Evolutionary conservation across 176 grass and related monocot genomes (phyloP).

Genomic region (Oryza rufipogon): DNA sequence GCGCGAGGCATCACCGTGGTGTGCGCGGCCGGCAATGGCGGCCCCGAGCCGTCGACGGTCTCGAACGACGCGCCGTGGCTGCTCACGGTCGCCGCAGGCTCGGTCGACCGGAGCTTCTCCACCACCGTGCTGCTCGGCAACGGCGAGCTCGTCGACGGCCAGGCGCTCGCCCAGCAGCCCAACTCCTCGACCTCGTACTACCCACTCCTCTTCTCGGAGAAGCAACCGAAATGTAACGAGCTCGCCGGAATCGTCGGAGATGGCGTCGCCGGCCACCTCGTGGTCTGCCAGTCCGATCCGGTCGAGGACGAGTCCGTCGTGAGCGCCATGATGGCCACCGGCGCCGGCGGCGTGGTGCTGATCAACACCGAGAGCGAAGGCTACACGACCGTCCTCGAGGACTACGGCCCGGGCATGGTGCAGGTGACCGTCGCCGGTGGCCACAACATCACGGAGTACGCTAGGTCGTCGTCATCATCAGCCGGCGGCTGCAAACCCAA

Average conservation of each 20-base stretch:
- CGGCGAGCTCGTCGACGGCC: neutral
- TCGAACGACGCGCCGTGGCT: conserved; percentile 53
- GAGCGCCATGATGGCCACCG: neutral
- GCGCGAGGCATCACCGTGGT: conserved; percentile 33
- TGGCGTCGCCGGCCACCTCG: neutral
- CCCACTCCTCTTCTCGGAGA: conserved; percentile 4
- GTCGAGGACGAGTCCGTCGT: neutral
- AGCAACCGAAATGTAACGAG: too few relatives aligned
- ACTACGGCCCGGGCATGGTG: conserved; percentile 16
- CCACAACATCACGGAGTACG: neutral
- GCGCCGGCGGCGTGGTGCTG: conserved; percentile 4
- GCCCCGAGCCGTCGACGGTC: conserved; percentile 4
- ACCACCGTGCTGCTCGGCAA: neutral
- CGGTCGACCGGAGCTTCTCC: neutral
- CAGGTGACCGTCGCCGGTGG: conserved; percentile 15
- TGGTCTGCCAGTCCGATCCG: neutral
- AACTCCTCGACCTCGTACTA: neutral
- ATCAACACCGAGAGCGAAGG: neutral
- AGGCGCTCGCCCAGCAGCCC: neutral
- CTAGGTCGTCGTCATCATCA: neutral
- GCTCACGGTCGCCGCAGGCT: conserved; percentile 42
- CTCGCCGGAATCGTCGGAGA: too few relatives aligned
- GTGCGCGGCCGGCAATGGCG: conserved; percentile 20
- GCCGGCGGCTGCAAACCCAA: neutral
- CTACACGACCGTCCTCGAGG: conserved; percentile 1